These are phyloP conservation scores for Croton laevigatus DNA, from an alignment of 441 rosid genomes.

Conservation along the genomic window DNA sequence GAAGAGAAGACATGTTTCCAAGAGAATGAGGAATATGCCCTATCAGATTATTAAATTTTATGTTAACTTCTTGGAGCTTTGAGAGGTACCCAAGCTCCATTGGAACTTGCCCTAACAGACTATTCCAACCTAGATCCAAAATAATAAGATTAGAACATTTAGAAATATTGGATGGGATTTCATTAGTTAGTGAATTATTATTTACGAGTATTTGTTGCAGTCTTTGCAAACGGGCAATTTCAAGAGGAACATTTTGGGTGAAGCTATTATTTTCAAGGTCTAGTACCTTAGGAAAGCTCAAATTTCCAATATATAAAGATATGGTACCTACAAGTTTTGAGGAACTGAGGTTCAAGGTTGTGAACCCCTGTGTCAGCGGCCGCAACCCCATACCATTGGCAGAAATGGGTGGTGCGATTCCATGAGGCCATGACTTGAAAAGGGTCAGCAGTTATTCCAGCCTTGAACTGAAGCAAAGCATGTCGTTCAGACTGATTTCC, in stretches of 20 bases:
- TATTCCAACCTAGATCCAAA: not conserved
- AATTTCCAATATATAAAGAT: too few relatives aligned
- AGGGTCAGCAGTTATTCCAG: not conserved
- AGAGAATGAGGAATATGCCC: slow-evolving; percentile 35
- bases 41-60: slow-evolving; percentile 21
- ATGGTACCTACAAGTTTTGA: too few relatives aligned
- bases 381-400: slow-evolving; percentile 5
- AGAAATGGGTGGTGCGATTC: not conserved
- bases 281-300: too few relatives aligned
- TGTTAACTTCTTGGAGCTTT: not conserved
- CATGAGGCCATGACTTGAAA: not conserved
- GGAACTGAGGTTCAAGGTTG: not conserved
- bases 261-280: too few relatives aligned
- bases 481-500: not conserved
- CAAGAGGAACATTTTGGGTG: too few relatives aligned
- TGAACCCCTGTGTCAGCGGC: not conserved
- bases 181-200: too few relatives aligned
- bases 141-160: not conserved
- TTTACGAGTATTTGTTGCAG: not conserved
- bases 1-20: slow-evolving; percentile 35
- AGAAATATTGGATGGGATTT: too few relatives aligned
- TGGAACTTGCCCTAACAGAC: slow-evolving; percentile 10
- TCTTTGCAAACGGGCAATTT: too few relatives aligned
- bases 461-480: not conserved
- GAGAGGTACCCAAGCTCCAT: not conserved